These are phyloP conservation scores for Pseudogymnoascus sp. DNA, from an alignment of 2,329 filamentous ascomycete genomes.

Conservation along the genomic window DNA sequence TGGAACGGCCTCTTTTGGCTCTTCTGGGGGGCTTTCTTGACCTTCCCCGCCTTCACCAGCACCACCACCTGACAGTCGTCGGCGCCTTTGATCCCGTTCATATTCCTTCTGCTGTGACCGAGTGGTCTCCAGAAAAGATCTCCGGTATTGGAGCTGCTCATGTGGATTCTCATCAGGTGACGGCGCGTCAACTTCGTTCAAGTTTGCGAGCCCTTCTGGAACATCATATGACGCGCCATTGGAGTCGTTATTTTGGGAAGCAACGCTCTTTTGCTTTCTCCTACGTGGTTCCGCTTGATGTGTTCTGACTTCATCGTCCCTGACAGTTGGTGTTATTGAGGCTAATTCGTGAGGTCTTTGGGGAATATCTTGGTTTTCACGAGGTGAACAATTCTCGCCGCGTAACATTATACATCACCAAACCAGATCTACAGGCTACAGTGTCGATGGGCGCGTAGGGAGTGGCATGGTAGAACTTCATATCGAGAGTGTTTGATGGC, in stretches of 20 bases:
- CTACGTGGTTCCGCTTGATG: background rate
- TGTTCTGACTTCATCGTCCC: background rate
- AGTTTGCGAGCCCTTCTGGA: slow-evolving; percentile 13
- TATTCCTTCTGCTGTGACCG: slow-evolving; percentile 13
- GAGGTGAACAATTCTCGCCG: background rate
- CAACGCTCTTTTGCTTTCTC: background rate
- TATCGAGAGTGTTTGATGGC: background rate
- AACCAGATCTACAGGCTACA: background rate
- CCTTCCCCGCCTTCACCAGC: background rate
- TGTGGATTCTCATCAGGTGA: slow-evolving; percentile 17
- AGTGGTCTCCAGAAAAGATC: slow-evolving; percentile 15
- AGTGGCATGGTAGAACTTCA: background rate
- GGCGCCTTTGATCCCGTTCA: background rate
- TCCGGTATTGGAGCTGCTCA: slow-evolving; percentile 15
- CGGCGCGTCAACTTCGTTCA: slow-evolving; percentile 16
- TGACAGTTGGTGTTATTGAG: background rate
- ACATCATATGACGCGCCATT: slow-evolving; percentile 13
- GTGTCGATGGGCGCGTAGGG: background rate
- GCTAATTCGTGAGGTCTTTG: background rate
- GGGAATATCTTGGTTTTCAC: background rate
- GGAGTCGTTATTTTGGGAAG: background rate
- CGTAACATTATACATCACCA: background rate
- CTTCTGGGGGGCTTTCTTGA: background rate
- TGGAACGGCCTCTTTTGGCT: background rate
- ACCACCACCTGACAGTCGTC: background rate